These are phyloP conservation scores for Clonostachys rosea DNA, from an alignment of 2,329 filamentous ascomycete species.

Conservation along the genomic window DNA sequence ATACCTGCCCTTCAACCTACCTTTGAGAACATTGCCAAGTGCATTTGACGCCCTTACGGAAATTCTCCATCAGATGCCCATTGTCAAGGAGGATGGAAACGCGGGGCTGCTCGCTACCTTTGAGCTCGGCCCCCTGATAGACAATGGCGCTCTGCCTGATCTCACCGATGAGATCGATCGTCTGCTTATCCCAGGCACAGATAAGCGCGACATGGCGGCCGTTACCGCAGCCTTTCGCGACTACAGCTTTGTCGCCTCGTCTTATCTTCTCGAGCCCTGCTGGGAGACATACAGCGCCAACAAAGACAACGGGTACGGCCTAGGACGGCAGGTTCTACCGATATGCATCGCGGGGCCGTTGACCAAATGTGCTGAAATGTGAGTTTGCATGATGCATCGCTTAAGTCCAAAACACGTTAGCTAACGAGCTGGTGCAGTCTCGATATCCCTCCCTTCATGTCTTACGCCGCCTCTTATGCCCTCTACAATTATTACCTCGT, in stretches of 20 bases:
- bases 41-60: slow-evolving; percentile 71
- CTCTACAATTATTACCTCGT: slow-evolving; percentile 63
- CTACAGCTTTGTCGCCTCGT: slow-evolving; percentile 86
- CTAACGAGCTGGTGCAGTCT: slow-evolving; percentile 22
- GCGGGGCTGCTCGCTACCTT: slow-evolving; percentile 74
- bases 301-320: slow-evolving; percentile 70
- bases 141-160: slow-evolving; percentile 43
- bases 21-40: slow-evolving; percentile 58
- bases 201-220: no score
- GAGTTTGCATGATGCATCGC: slow-evolving; percentile 32
- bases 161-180: no score
- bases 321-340: slow-evolving; percentile 71
- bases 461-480: slow-evolving; percentile 68
- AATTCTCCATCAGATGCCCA: slow-evolving; percentile 72
- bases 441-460: slow-evolving; percentile 91
- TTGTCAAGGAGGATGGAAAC: slow-evolving; percentile 67
- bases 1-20: slow-evolving; percentile 66
- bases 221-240: slow-evolving; percentile 46
- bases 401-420: neutral
- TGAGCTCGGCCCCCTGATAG: slow-evolving; percentile 70
- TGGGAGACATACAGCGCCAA: slow-evolving; percentile 59
- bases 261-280: slow-evolving; percentile 88
- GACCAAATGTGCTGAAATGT: slow-evolving; percentile 80
- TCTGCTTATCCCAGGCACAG: no score
- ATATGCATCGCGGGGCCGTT: slow-evolving; percentile 75